Conservation (phyloP, 768 basidiomycete species). For the Rhodotorula sphaerocarpa region DNA sequence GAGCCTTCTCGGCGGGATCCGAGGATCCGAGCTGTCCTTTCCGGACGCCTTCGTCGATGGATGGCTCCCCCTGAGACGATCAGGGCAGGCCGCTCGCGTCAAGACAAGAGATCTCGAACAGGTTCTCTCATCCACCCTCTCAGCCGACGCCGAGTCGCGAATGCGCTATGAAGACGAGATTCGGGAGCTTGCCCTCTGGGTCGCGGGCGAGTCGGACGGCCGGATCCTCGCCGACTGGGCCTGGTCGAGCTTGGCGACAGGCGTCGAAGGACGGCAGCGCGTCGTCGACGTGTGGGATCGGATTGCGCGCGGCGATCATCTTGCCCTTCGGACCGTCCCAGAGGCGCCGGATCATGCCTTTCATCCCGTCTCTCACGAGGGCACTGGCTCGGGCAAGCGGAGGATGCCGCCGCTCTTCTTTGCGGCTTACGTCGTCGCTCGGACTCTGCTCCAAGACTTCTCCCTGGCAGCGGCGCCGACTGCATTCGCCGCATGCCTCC, state of each 20-base stretch:
- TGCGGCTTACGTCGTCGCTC: slow-evolving; percentile 11
- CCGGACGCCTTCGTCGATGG: slow-evolving; percentile 11
- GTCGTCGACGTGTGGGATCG: slow-evolving; percentile 28
- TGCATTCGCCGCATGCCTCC: slow-evolving; percentile 4
- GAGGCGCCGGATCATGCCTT: background rate
- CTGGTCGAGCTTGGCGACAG: slow-evolving; percentile 1
- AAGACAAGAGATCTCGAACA: slow-evolving; percentile 1
- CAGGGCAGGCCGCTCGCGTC: slow-evolving; percentile 6
- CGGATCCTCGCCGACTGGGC: slow-evolving; percentile 21
- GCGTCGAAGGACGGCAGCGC: slow-evolving; percentile 4
- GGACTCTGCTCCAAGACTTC: slow-evolving; percentile 1
- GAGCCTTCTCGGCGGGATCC: slow-evolving; percentile 1
- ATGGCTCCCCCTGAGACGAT: slow-evolving; percentile 17
- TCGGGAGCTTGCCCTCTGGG: slow-evolving; percentile 19
- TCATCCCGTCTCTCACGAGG: background rate
- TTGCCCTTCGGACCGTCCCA: background rate
- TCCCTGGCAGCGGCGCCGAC: background rate
- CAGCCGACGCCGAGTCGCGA: background rate
- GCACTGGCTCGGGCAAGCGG: background rate
- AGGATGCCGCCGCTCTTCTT: slow-evolving; percentile 2
- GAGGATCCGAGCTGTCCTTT: background rate
- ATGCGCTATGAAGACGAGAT: background rate
- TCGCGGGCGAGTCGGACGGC: background rate
- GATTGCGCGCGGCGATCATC: slow-evolving; percentile 11
- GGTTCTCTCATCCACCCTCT: background rate